Evolutionary conservation across 371 early-diverging fungal genomes (phyloP).

Genomic region (Mortierella sp.): DNA sequence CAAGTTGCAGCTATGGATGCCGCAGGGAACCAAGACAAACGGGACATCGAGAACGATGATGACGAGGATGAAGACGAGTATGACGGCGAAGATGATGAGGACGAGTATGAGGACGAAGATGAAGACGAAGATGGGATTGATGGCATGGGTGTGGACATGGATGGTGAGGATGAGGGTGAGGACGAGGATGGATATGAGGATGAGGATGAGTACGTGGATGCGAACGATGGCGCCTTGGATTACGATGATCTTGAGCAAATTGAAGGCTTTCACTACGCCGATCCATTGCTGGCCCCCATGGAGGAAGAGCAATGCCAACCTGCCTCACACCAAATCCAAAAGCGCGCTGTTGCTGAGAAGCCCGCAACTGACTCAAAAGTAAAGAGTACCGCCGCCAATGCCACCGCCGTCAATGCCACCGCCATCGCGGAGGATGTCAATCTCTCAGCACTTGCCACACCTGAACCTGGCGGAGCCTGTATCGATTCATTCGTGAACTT

Average conservation of each 20-base stretch:
- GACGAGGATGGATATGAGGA: slow-evolving; percentile 10
- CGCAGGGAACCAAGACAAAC: background rate
- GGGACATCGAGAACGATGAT: background rate
- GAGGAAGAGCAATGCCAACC: background rate
- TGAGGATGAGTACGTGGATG: slow-evolving; percentile 4
- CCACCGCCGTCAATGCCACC: background rate
- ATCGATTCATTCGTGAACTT: slow-evolving; percentile 47
- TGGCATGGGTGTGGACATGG: background rate
- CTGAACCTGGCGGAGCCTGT: slow-evolving; percentile 28
- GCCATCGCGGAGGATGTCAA: background rate
- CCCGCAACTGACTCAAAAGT: background rate
- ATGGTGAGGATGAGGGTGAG: background rate
- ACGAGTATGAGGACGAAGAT: background rate
- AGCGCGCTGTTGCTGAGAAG: background rate
- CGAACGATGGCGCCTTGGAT: background rate
- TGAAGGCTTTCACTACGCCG: background rate
- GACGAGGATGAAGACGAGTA: slow-evolving; percentile 5
- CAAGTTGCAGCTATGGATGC: slow-evolving; percentile 4
- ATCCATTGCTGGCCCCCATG: background rate
- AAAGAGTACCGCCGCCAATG: background rate
- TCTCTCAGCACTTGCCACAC: background rate
- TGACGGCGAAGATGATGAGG: background rate
- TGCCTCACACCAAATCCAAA: background rate
- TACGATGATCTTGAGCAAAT: slow-evolving; percentile 1
- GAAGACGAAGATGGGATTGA: slow-evolving; percentile 10